These are phyloP conservation scores for Rhododendron simsii DNA, from an alignment of 148 eudicot species.

Conservation along the genomic window DNA sequence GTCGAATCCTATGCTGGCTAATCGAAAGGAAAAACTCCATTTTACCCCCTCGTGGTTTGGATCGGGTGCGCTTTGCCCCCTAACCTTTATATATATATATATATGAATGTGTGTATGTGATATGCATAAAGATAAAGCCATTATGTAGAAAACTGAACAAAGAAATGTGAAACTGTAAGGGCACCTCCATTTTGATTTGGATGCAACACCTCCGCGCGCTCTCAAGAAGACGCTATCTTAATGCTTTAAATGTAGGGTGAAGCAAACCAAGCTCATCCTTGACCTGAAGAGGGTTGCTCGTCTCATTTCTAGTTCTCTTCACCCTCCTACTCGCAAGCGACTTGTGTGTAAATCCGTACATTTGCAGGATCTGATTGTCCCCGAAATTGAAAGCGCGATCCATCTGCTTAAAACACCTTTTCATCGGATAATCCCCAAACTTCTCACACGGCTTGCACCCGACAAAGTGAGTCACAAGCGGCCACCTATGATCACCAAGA, in stretches of 20 bases:
- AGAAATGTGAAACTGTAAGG: background rate
- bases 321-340: conserved; percentile 55
- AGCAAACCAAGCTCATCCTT: conserved; percentile 61
- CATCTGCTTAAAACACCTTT: conserved; percentile 75
- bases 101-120: background rate
- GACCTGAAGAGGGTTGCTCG: conserved; percentile 43
- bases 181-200: background rate
- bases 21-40: too few species aligned
- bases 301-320: conserved; percentile 50
- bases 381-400: conserved; percentile 73
- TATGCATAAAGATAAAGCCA: background rate
- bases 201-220: background rate
- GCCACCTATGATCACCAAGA: conserved; percentile 74
- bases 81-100: too few species aligned
- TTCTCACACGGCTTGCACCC: conserved; percentile 78
- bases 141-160: background rate
- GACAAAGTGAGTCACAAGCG: conserved; percentile 73
- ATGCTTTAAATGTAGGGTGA: conserved; percentile 49
- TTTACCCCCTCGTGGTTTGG: too few species aligned
- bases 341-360: conserved; percentile 62
- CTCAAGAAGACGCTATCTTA: conserved; percentile 30
- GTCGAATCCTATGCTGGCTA: too few species aligned
- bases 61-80: too few species aligned
- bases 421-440: conserved; percentile 58
- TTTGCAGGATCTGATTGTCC: conserved; percentile 64